These are phyloP conservation scores for Termitomyces sp. DNA, from an alignment of 768 basidiomycete genomes.

Conservation along the genomic window DNA sequence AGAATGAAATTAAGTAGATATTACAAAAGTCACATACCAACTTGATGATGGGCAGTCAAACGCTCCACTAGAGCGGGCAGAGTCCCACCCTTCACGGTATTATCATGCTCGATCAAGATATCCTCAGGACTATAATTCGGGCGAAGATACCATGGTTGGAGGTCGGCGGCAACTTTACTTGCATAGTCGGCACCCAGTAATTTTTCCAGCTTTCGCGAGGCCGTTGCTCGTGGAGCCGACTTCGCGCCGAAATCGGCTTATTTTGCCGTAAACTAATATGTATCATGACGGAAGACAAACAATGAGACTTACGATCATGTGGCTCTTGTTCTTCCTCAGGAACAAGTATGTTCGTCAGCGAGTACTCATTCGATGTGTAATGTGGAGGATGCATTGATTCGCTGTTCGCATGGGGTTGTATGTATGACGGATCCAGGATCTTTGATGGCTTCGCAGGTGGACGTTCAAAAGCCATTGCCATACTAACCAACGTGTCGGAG, in stretches of 20 bases:
- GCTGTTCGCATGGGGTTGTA: conserved; percentile 24
- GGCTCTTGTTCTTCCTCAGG: conserved; percentile 10
- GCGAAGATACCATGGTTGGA: conserved; percentile 80
- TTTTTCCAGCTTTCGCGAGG: conserved; percentile 57
- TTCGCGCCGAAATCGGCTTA: conserved; percentile 17
- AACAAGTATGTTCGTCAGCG: conserved; percentile 7
- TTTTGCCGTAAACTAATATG: neutral
- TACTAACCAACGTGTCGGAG: conserved; percentile 49
- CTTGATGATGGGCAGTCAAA: conserved; percentile 86
- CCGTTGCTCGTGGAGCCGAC: conserved; percentile 30
- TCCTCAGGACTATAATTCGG: conserved; percentile 78
- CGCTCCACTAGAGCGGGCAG: conserved; percentile 83
- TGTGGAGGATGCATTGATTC: conserved; percentile 7
- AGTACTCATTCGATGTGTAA: conserved; percentile 7
- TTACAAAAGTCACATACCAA: conserved; percentile 48
- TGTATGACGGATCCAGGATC: neutral
- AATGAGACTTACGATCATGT: conserved; percentile 30
- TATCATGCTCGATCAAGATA: conserved; percentile 83
- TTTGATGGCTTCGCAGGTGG: conserved; percentile 10
- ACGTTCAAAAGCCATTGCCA: conserved; percentile 39
- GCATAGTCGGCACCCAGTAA: conserved; percentile 60
- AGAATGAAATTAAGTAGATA: conserved; percentile 4
- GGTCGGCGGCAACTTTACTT: conserved; percentile 40
- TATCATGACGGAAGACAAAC: neutral
- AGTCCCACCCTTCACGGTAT: conserved; percentile 83